A percentile compares a stretch with the other conserved stretches of the same genome.
Evolutionary conservation across 2,329 filamentous ascomycete species (phyloP).

Genomic region (Laburnicola sp.): DNA sequence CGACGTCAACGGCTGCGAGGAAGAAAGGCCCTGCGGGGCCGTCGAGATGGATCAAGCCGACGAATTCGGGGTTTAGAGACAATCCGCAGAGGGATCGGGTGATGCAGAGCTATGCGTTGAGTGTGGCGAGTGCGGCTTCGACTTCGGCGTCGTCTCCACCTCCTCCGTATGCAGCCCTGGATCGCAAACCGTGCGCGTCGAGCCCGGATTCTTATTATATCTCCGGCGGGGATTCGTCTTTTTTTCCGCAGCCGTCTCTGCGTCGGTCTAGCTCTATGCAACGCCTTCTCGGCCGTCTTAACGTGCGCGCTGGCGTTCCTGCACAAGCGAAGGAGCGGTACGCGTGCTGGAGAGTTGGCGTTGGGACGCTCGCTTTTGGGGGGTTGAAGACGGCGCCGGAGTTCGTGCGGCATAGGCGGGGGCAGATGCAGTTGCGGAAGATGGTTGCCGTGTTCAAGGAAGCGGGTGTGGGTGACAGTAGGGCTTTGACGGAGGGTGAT

Average conservation of each 20-base stretch:
- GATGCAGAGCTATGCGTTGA: conserved; percentile 12
- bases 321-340: conserved; percentile 6
- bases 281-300: conserved; percentile 6
- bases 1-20: neutral
- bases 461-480: conserved; percentile 4
- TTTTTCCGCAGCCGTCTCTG: neutral
- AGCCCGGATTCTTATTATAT: conserved; percentile 13
- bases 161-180: neutral
- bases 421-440: conserved; percentile 17
- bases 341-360: conserved; percentile 18
- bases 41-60: neutral
- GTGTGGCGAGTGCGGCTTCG: conserved; percentile 6
- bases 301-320: neutral
- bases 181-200: conserved; percentile 7
- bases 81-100: conserved; percentile 5
- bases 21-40: neutral
- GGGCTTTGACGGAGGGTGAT: conserved; percentile 10
- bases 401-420: conserved; percentile 11
- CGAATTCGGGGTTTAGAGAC: conserved; percentile 12
- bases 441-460: conserved; percentile 19
- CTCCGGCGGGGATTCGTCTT: neutral
- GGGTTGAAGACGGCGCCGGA: conserved; percentile 4
- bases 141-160: neutral
- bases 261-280: conserved; percentile 19
- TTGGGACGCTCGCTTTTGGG: conserved; percentile 10